Evolutionary conservation across 2,329 filamentous ascomycete genomes (phyloP).

Genomic region (Drechslera avenae): DNA sequence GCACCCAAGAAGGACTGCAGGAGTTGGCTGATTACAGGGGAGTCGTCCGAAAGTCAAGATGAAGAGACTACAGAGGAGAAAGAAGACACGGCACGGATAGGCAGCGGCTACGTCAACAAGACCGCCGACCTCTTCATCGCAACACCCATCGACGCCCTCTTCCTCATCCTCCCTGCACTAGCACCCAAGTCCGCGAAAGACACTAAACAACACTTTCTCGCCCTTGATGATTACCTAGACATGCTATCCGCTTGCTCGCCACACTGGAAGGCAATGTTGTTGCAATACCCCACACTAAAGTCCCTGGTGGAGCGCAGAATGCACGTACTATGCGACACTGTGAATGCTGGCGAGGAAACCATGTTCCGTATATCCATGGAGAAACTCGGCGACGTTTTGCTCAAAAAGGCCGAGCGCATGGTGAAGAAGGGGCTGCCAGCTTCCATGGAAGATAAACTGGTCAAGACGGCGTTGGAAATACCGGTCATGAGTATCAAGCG

Average conservation of each 20-base stretch:
- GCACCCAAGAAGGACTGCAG: constrained; percentile 56
- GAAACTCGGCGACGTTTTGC: constrained; percentile 69
- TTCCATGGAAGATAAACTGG: constrained; percentile 85
- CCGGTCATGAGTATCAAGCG: constrained; percentile 73
- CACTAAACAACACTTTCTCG: constrained; percentile 68
- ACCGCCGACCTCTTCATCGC: constrained; percentile 79
- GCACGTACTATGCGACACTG: constrained; percentile 74
- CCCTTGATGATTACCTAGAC: constrained; percentile 74
- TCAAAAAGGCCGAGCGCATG: constrained; percentile 75
- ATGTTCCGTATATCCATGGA: constrained; percentile 81
- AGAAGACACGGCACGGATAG: constrained; percentile 16
- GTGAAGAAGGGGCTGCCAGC: constrained; percentile 68
- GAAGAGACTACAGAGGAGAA: constrained; percentile 2
- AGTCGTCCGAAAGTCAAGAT: constrained; percentile 11
- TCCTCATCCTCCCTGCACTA: constrained; percentile 78
- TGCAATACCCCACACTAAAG: constrained; percentile 46
- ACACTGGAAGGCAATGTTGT: constrained; percentile 65
- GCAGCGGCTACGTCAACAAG: constrained; percentile 63
- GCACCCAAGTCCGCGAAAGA: constrained; percentile 54
- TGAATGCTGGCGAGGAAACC: constrained; percentile 80
- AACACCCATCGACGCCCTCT: constrained; percentile 82
- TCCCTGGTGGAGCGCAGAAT: constrained; percentile 68
- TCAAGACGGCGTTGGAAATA: constrained; percentile 74
- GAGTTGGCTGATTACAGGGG: constrained; percentile 59
- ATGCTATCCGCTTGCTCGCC: constrained; percentile 59